Percentiles rank a stretch among this genome's conserved stretches.
Evolutionary conservation across 371 early-diverging fungal species (phyloP).

Genomic region (Dinochytrium kinnereticum): DNA sequence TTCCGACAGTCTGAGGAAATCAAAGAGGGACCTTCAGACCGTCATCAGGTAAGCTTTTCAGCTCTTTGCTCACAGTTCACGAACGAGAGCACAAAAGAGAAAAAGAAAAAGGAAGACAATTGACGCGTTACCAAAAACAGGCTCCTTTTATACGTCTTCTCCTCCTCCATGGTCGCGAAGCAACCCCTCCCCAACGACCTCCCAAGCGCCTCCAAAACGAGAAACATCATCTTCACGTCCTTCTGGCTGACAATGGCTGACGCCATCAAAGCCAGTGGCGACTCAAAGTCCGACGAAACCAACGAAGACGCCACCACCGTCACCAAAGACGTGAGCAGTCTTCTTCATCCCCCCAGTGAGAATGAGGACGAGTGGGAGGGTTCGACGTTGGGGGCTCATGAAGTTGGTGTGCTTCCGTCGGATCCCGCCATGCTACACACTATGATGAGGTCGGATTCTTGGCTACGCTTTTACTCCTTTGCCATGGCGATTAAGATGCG

Average conservation of each 20-base stretch:
- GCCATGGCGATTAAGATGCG: constrained; percentile 12
- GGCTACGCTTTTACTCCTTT: constrained; percentile 18
- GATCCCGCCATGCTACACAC: neutral
- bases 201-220: constrained; percentile 23
- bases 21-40: constrained; percentile 1
- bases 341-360: neutral
- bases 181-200: constrained; percentile 28
- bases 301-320: neutral
- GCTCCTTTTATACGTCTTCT: constrained; percentile 27
- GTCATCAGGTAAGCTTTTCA: too few relatives aligned
- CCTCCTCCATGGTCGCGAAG: constrained; percentile 32
- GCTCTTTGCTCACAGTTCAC: too few relatives aligned
- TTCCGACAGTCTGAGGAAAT: neutral
- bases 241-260: constrained; percentile 1
- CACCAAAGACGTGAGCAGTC: neutral
- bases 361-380: constrained; percentile 7
- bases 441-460: neutral
- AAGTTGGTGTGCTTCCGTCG: neutral
- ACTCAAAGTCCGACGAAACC: too few relatives aligned
- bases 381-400: neutral
- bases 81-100: too few relatives aligned
- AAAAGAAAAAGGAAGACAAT: too few relatives aligned
- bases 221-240: constrained; percentile 15
- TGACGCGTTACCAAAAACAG: too few relatives aligned
- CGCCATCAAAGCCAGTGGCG: neutral